Percentiles rank a stretch among this genome's conserved stretches.
phyloP scores from a whole-genome alignment of 2,329 filamentous ascomycete species.

The Fragosphaeria purpurea region DNA sequence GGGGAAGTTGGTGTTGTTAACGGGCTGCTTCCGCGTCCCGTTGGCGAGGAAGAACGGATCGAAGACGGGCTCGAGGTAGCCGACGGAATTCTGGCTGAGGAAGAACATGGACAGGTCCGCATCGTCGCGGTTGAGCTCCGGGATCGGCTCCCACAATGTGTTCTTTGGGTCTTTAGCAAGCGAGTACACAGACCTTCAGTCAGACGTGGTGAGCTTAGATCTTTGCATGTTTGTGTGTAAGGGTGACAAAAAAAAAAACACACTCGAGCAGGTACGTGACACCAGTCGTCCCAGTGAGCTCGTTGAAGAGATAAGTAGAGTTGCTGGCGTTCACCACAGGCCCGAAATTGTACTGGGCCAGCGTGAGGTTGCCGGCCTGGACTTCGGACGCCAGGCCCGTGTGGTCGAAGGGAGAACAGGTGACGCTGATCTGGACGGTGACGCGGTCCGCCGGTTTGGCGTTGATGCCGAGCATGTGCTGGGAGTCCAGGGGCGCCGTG shows the following conservation, averaged over 20 bases:
- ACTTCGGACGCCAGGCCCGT: not conserved
- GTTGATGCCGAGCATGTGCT: slow-evolving; percentile 2
- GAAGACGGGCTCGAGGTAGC: not conserved
- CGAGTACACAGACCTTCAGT: not conserved
- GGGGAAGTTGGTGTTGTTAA: not conserved
- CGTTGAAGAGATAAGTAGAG: not conserved
- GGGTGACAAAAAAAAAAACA: no score
- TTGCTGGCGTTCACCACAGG: not conserved
- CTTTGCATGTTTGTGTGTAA: no score
- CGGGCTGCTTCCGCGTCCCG: not conserved
- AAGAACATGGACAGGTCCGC: slow-evolving; percentile 1
- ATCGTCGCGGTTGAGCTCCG: not conserved
- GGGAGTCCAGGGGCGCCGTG: not conserved
- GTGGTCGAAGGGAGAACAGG: not conserved
- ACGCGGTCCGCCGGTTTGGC: not conserved
- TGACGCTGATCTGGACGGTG: not conserved
- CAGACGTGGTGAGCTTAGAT: no score
- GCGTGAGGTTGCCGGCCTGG: not conserved
- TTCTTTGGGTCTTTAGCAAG: not conserved
- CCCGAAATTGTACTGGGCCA: not conserved
- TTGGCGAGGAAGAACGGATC: slow-evolving; percentile 1
- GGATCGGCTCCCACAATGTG: not conserved
- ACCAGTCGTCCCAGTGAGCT: not conserved
- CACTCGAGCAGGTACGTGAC: not conserved
- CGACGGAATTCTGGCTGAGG: slow-evolving; percentile 1